These are phyloP conservation scores for Psilocybe azurescens DNA, from an alignment of 768 basidiomycete genomes.

Conservation along the genomic window DNA sequence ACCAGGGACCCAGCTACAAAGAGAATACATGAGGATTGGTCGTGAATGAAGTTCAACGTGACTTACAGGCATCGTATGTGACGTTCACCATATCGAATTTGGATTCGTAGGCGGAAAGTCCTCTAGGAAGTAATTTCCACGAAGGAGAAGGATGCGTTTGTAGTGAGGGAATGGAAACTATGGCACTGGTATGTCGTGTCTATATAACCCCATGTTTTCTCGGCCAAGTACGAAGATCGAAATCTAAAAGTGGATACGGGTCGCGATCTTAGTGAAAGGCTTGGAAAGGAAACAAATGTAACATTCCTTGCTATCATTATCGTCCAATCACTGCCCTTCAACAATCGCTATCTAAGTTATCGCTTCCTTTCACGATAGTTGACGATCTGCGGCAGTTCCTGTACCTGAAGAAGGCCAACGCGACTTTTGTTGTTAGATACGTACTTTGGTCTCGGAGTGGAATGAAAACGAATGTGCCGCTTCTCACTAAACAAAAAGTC, in stretches of 20 bases:
- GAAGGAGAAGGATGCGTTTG: not conserved
- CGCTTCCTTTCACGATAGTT: not conserved
- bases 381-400: not conserved
- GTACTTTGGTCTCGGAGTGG: not conserved
- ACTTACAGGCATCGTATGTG: conserved; percentile 32
- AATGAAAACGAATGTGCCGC: not conserved
- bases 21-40: conserved; percentile 5
- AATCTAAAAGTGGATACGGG: conserved; percentile 14
- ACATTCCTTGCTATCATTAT: conserved; percentile 19
- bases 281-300: conserved; percentile 15
- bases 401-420: not conserved
- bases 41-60: not conserved
- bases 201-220: conserved; percentile 1
- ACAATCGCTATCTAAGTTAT: conserved; percentile 1
- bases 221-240: conserved; percentile 1
- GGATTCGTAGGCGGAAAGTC: conserved; percentile 2
- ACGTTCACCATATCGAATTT: conserved; percentile 31
- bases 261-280: conserved; percentile 8
- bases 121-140: conserved; percentile 3
- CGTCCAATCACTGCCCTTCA: conserved; percentile 24
- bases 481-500: no score
- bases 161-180: not conserved
- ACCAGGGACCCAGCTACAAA: conserved; percentile 42
- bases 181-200: not conserved
- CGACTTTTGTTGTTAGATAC: not conserved